Conservation (phyloP, 495 filamentous ascomycete species). For the Hypoxylon rickii region DNA sequence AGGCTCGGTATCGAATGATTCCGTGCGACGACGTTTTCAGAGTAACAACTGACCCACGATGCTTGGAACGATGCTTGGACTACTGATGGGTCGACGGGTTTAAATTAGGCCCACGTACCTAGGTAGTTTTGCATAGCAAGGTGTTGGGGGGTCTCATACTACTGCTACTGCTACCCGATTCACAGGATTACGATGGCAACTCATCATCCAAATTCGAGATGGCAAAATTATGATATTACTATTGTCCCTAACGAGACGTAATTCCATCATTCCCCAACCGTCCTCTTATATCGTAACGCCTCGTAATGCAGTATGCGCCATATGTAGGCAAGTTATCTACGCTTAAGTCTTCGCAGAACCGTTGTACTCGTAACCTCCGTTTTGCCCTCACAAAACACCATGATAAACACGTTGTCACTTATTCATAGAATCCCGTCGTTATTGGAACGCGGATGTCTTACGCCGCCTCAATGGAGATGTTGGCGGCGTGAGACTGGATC, state of each 20-base stretch:
- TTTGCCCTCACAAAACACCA: too few species aligned
- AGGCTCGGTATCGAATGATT: too few species aligned
- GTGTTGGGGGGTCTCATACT: neutral
- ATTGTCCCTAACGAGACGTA: neutral
- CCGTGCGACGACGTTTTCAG: too few species aligned
- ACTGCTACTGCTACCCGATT: neutral
- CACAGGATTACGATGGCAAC: too few species aligned
- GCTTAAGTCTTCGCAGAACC: constrained; percentile 14
- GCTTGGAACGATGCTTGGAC: neutral
- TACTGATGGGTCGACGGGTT: neutral
- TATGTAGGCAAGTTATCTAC: constrained; percentile 6
- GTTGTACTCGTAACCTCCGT: constrained; percentile 4
- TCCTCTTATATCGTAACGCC: constrained; percentile 13
- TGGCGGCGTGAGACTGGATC: constrained; percentile 27
- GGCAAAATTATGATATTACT: too few species aligned
- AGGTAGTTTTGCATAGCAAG: neutral
- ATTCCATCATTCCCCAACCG: neutral
- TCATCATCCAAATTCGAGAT: too few species aligned
- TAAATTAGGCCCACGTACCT: neutral
- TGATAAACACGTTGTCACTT: too few species aligned
- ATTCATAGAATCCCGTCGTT: neutral
- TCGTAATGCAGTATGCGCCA: constrained; percentile 9
- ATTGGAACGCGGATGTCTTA: neutral
- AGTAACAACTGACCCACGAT: too few species aligned
- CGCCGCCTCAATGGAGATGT: constrained; percentile 24